Percentiles rank a stretch among this genome's conserved stretches.
These are phyloP conservation scores for Phytomonas sp. DNA, from an alignment of 208 protist species.

Conservation along the genomic window DNA sequence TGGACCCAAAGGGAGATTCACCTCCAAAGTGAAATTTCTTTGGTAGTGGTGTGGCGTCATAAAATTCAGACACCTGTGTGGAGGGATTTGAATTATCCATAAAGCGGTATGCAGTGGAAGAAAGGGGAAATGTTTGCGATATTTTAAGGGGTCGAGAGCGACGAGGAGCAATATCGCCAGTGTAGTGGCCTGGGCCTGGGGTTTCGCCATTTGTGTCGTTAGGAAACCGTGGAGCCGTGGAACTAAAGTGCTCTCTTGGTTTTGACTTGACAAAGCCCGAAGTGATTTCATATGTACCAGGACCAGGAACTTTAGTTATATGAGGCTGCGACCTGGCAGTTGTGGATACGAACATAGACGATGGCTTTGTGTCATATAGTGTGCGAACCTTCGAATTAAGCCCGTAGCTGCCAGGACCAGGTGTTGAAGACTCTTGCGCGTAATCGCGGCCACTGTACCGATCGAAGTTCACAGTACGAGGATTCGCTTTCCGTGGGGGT, in stretches of 20 bases:
- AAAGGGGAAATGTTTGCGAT: slow-evolving; percentile 41
- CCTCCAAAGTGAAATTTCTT: slow-evolving; percentile 22
- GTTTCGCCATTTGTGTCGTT: slow-evolving; percentile 11
- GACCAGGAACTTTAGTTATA: slow-evolving; percentile 39
- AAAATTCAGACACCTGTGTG: slow-evolving; percentile 11
- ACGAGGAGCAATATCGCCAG: slow-evolving; percentile 60
- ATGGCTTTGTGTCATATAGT: slow-evolving; percentile 51
- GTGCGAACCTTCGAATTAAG: slow-evolving; percentile 10
- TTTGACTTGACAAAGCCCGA: not conserved
- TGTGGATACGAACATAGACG: slow-evolving; percentile 75
- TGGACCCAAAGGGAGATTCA: slow-evolving; percentile 52
- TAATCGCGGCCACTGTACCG: slow-evolving; percentile 44
- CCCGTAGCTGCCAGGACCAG: slow-evolving; percentile 75
- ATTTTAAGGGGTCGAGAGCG: slow-evolving; percentile 20
- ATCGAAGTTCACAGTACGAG: slow-evolving; percentile 41
- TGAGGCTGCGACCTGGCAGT: slow-evolving; percentile 22
- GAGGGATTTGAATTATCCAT: slow-evolving; percentile 15
- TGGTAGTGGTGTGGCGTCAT: not conserved
- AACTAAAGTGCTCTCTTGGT: slow-evolving; percentile 39
- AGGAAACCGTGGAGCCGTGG: slow-evolving; percentile 37
- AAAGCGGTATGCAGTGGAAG: slow-evolving; percentile 42
- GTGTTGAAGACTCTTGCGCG: slow-evolving; percentile 18
- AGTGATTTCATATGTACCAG: slow-evolving; percentile 54
- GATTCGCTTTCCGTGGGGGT: slow-evolving; percentile 21
- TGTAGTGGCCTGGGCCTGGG: slow-evolving; percentile 72